phyloP scores from a whole-genome alignment of 2,329 filamentous ascomycete species.

The Grosmannia huntii region DNA sequence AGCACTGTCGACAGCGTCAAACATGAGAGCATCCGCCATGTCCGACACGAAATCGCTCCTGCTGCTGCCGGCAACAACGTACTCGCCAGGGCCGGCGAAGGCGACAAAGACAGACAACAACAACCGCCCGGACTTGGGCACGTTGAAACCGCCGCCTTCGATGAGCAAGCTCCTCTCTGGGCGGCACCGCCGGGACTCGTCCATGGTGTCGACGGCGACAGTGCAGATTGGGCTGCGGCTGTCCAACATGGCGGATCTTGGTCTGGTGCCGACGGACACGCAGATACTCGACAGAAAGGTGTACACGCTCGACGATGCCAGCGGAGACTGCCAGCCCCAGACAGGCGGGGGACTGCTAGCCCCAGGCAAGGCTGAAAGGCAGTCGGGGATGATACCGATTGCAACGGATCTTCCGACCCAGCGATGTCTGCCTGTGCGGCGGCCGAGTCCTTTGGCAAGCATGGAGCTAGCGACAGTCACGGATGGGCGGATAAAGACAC shows the following conservation, averaged over 20 bases:
- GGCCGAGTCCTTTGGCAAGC: constrained; percentile 9
- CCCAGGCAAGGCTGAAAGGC: not conserved
- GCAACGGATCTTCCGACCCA: not conserved
- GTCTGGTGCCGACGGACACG: constrained; percentile 28
- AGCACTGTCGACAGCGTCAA: constrained; percentile 9
- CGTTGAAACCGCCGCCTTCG: constrained; percentile 30
- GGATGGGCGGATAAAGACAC: constrained; percentile 22
- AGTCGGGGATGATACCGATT: not conserved
- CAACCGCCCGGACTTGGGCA: constrained; percentile 13
- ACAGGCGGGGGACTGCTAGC: not conserved
- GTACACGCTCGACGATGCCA: constrained; percentile 20
- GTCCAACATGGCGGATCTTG: constrained; percentile 44
- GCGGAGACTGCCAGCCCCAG: not conserved
- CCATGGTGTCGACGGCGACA: constrained; percentile 51
- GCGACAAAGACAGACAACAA: not conserved
- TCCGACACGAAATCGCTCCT: constrained; percentile 21
- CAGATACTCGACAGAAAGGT: constrained; percentile 21
- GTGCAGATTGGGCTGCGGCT: constrained; percentile 60
- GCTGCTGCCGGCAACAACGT: constrained; percentile 35
- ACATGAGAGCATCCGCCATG: constrained; percentile 25
- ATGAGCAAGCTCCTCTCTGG: constrained; percentile 26
- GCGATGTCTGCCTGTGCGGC: not conserved
- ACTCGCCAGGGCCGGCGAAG: constrained; percentile 19
- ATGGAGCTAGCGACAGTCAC: constrained; percentile 12
- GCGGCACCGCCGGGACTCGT: constrained; percentile 45